phyloP scores from a whole-genome alignment of 1,139 yeast genomes.

The Sugiyamaella novakii region DNA sequence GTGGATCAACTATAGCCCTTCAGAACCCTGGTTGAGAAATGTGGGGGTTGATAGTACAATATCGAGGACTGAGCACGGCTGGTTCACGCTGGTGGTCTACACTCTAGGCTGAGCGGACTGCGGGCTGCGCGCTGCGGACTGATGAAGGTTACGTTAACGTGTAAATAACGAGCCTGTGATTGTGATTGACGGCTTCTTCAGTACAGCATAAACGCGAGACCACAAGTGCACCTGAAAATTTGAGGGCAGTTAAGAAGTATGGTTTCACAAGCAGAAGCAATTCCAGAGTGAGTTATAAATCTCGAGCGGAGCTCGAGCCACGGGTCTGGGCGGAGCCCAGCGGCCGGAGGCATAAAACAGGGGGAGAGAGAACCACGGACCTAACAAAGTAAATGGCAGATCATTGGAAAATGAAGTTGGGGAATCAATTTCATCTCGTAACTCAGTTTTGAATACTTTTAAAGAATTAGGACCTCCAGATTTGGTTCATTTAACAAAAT shows the following conservation, averaged over 20 bases:
- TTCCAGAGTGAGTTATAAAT: conserved; percentile 40
- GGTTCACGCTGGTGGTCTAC: no score
- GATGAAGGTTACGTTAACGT: conserved; percentile 13
- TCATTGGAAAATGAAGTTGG: conserved; percentile 52
- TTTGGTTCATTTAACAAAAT: conserved; percentile 65
- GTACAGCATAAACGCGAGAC: no score
- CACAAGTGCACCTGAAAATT: no score
- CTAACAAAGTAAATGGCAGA: conserved; percentile 33
- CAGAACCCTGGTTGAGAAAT: no score
- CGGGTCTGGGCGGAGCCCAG: not conserved
- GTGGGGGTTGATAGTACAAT: no score
- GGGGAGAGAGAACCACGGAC: no score
- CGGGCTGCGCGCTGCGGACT: conserved; percentile 1
- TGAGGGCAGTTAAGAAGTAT: no score
- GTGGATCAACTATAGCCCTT: no score
- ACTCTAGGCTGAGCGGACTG: conserved; percentile 2
- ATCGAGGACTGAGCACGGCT: no score
- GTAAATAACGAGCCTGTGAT: no score
- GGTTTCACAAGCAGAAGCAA: conserved; percentile 27
- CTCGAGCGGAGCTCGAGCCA: not conserved
- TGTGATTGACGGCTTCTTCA: no score
- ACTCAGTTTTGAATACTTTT: conserved; percentile 49
- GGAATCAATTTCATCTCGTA: conserved; percentile 54
- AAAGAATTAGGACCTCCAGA: conserved; percentile 86
- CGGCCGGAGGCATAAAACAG: not conserved